Percentiles rank a stretch among this genome's conserved stretches.
Conservation (phyloP, 768 basidiomycete species). For the Gautieria morchelliformis region DNA sequence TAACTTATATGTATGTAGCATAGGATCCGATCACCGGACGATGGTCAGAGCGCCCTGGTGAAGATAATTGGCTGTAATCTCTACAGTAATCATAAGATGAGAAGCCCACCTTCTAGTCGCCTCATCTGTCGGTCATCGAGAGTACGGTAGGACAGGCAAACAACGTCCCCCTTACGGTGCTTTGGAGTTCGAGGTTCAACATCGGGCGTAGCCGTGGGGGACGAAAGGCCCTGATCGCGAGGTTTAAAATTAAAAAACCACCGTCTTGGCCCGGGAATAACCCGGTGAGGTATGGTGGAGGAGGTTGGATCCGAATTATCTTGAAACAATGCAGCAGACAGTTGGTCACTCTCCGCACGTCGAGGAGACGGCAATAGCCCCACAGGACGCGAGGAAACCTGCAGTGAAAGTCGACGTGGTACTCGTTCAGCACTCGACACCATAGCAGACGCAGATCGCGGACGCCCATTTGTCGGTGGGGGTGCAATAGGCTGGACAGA, state of each 20-base stretch:
- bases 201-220: not conserved
- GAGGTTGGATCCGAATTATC: not conserved
- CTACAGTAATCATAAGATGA: not conserved
- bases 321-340: not conserved
- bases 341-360: not conserved
- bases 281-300: not conserved
- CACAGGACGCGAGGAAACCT: not conserved
- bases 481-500: not conserved
- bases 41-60: constrained; percentile 59
- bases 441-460: not conserved
- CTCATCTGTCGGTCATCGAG: constrained; percentile 71
- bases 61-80: not conserved
- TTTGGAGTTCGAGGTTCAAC: constrained; percentile 13
- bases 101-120: constrained; percentile 42
- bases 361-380: not conserved
- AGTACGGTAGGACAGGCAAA: constrained; percentile 63
- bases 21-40: constrained; percentile 78
- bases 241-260: not conserved
- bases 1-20: constrained; percentile 47
- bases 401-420: not conserved
- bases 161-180: constrained; percentile 56
- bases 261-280: not conserved
- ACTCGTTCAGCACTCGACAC: not conserved
- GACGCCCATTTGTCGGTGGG: not conserved
- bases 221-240: not conserved